Evolutionary conservation across 2,329 filamentous ascomycete species (phyloP), one percentile per base, ranked within the genome.

Genomic region (Fusarium fracticaudum): DNA sequence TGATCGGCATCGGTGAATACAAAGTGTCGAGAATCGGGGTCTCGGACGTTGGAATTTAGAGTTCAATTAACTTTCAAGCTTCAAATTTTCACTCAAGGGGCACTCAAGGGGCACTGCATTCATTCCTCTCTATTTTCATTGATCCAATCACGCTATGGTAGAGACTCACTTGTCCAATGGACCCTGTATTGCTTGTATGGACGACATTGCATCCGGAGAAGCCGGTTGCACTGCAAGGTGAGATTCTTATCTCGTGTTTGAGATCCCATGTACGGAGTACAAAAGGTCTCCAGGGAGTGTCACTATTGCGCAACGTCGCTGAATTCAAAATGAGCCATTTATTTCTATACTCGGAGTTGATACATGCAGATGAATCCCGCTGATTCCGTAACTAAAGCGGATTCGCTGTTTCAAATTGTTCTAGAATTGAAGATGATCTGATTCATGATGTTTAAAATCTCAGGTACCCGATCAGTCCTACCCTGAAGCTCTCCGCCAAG

Each of bases 401-500:
- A 41, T 10, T 53, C 2, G 13, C n/a, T 22, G 50, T 26, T n/a
- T 31, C 18, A 0, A 10, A 29, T 29, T 14, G 38, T 57, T 57
- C 38, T 43, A 31, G 37, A 29, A 57, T 24, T 50, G n/a, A 50
- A 50, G 35, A 41, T 65, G 37, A 29, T 45, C 43, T 10, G 31
- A 15, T 31, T 9, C 15, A 15, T 31, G 20, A 29, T 33, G 17
- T 22, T n/a, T 3, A 14, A 41, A 54, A 17, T 7, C 8, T 31
- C 4, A 31, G 20, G 20, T 55, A 44, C 20, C 24, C 13, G 29
- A 63, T 26, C 24, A 4, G 1, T 10, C 18, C n/a, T 69, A 69
- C 65, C 65, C 67, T 69, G 33, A 13, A 69, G 57, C 43, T 44
- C 48, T 15, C 58, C 33, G 44, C 67, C 22, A 40, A 33, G 24